Evolutionary conservation across 1,284 basidiomycete genomes (phyloP).

Genomic region (Bondarzewia mesenterica): DNA sequence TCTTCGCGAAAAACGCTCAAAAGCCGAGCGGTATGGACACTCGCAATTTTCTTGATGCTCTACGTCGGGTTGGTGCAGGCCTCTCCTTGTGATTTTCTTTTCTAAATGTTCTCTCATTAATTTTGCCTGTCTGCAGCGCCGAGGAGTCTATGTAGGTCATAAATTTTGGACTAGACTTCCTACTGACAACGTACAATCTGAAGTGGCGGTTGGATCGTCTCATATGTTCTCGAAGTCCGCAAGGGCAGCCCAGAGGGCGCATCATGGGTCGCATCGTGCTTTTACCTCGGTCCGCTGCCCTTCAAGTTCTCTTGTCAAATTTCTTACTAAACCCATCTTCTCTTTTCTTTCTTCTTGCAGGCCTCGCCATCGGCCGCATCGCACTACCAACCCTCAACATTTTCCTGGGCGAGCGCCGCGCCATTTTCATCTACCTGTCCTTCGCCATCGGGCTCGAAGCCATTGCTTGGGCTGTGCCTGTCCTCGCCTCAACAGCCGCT

Average conservation of each 20-base stretch:
- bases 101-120: background rate
- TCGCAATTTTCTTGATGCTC: slow-evolving; percentile 24
- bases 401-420: slow-evolving; percentile 23
- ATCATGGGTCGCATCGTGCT: slow-evolving; percentile 25
- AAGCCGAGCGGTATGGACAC: slow-evolving; percentile 23
- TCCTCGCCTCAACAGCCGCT: slow-evolving; percentile 23
- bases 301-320: background rate
- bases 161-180: background rate
- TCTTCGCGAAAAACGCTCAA: slow-evolving; percentile 9
- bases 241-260: slow-evolving; percentile 22
- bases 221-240: slow-evolving; percentile 22
- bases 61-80: slow-evolving; percentile 21
- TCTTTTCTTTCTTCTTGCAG: slow-evolving; percentile 9
- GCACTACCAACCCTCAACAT: slow-evolving; percentile 23
- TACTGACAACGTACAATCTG: background rate
- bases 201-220: slow-evolving; percentile 26
- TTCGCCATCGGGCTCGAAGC: slow-evolving; percentile 23
- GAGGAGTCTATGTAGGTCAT: slow-evolving; percentile 22
- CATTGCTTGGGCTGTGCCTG: slow-evolving; percentile 23
- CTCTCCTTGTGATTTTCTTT: background rate
- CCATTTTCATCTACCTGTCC: slow-evolving; percentile 23
- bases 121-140: slow-evolving; percentile 14
- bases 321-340: background rate
- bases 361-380: slow-evolving; percentile 24
- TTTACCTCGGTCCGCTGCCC: slow-evolving; percentile 20